Base-by-base conservation (phyloP, 1,139 yeast genomes). In the Waltiozyma sp. region DNA sequence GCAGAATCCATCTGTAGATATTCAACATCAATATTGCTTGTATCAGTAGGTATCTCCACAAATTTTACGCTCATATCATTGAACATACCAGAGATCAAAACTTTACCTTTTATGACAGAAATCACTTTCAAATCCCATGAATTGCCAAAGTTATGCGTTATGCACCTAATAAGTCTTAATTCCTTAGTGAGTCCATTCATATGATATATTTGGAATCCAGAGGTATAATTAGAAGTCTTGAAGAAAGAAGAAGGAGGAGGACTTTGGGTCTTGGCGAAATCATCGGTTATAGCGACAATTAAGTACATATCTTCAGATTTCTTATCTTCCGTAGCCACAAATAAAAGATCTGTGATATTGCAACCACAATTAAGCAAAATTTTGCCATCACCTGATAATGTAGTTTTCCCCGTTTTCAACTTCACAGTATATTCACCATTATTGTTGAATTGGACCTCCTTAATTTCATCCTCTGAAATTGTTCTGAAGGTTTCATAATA, bases 21-120 rank as follows among this genome's bases (percentile, higher is more conserved):
- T 26, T 56, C 50, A 11, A 51, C 39, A 49, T 38, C 49, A 39
- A 41, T 45, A 1, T 78, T 59, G 43, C 71, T 71, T 40, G 84
- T 57, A 5, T 10, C 10, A n/a, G 11, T 13, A 15, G 36, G 18
- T 4, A 33, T 33, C 13, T 15, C 19, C 11, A 13, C 13, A 3
- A 82, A 56, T 43, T 80, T 77, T 4, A 79, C 60, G 4, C 66
- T 60, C 0, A 94, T 94, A 57, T 81, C 86, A 38, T 77, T 77
- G 51, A 75, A 79, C 0, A 71, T 66, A 15, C 78, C 80, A 1
- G 73, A 73, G 16, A 82, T 52, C 0, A 75, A 58, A 10, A 54
- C 52, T 10, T 42, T 26, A 6, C 55, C 43, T 8, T 62, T 50
- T 45, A 13, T 43, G 3, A 62, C 54, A 13, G 68, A 68, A 31